phyloP scores from a whole-genome alignment of 345 rosid genomes.

The Populus nigra region DNA sequence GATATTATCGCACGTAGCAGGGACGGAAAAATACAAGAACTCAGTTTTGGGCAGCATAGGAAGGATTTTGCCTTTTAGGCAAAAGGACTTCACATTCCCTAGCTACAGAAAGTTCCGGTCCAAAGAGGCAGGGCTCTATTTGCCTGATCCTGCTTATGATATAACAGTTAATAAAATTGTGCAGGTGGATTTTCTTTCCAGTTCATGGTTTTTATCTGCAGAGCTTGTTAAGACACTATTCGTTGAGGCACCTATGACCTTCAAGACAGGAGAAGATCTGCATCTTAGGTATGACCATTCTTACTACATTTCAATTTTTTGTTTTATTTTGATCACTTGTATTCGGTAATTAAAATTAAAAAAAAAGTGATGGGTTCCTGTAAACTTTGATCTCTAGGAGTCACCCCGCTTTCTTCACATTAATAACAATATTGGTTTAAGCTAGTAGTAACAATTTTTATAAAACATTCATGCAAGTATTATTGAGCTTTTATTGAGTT shows the following conservation, averaged over 20 bases:
- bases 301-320: neutral
- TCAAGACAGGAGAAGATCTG: constrained; percentile 96
- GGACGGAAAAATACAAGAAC: constrained; percentile 86
- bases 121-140: constrained; percentile 89
- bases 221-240: constrained; percentile 87
- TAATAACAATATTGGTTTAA: neutral
- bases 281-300: constrained; percentile 64
- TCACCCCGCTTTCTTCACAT: neutral
- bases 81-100: constrained; percentile 92
- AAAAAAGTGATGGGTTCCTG: neutral
- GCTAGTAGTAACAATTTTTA: neutral
- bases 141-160: constrained; percentile 98
- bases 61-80: constrained; percentile 88
- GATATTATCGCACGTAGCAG: constrained; percentile 92
- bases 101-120: constrained; percentile 88
- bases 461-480: neutral
- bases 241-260: constrained; percentile 85
- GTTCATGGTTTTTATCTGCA: constrained; percentile 94
- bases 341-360: neutral
- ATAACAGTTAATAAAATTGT: constrained; percentile 72
- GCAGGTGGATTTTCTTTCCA: constrained; percentile 95
- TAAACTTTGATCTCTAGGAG: neutral
- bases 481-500: constrained; percentile 20
- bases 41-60: constrained; percentile 95
- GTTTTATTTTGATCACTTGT: neutral